Evolutionary conservation across 805 yeast species (phyloP), one percentile per base, ranked within the genome.

Genomic region (Nakazawaea peltata): DNA sequence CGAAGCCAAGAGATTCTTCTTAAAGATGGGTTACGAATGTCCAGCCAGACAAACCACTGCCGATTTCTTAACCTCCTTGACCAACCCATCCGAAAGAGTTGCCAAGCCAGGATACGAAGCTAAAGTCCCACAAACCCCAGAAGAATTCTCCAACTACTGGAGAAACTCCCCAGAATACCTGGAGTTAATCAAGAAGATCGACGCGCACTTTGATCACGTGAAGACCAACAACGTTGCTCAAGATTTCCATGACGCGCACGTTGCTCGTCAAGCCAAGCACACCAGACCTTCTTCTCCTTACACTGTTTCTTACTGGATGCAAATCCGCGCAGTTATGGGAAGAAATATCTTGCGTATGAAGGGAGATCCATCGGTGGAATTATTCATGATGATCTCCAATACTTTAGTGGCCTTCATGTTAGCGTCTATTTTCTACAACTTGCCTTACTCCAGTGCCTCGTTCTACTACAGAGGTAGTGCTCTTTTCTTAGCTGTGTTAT

Each of bases 101-200:
- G 55, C 58, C 6, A 44, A 44, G 21, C 42, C 49, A 14, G 77
- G 77, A 1, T 67, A 37, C 38, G 73, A 74, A 41, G 46, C 56
- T 36, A 56, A 53, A 35, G 77, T 72, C 25, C 81, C 81, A 30
- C 55, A 58, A 36, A 69, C 81, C 2, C 64, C 72, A 8, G 47
- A 48, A 19, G 81, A 74, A 42, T 74, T 76, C 51, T 60, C 58
- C 13, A 64, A 57, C n/a, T 59, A 59, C 36, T 75, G 79, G 78
- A 57, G 49, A 39, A 48, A 52, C 19, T 69, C 77, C 19, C 60
- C 61, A 24, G 63, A 67, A 33, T 65, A 67, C 43, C 44, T 43
- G 3, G 44, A 47, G 2, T 43, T 74, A 24, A 50, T 71, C 11
- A 43, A 47, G 1, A 67, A 62, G 32, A 70, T 75, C 39, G 77